Evolutionary conservation across 2,329 filamentous ascomycete species (phyloP), one percentile per base, ranked within the genome.

Genomic region (Byssoonygena ceratinophila): DNA sequence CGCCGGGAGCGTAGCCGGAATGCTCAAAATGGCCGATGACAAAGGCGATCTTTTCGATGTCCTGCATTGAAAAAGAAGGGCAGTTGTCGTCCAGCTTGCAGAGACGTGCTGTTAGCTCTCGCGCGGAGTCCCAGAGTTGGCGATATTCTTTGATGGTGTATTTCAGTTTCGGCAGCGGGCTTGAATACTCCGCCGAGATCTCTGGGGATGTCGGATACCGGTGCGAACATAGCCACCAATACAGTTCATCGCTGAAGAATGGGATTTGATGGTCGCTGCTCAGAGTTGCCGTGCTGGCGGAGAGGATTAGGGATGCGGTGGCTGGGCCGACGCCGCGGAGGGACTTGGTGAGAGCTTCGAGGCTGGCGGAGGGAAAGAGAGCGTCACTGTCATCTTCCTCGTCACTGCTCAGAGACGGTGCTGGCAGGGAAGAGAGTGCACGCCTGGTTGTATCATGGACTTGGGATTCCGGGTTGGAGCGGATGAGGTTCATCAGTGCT

Each of bases 231-330:
- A 73, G 56, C 70, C 71, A 74, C 8, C 64, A 57, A 48, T 62
- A 73, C 20, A 67, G 53, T 56, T 73, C 70, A 40, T 74, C 71
- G 36, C 69, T 71, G 55, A 69, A 73, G 43, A 73, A 74, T 0
- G 71, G 70, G 1, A 67, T 53, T 31, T 56, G 54, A 4, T 55
- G 54, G 6, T 44, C 37, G 2, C n/a, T 8, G 8, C 45, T 54
- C 18, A 9, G 12, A 16, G 16, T 6, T 0, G 63, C 60, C 2
- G 37, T 41, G 31, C 34, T 39, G 32, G 57, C 64, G 5, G 66
- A 69, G 2, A 73, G 60, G 18, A 74, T 61, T 18, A 74, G 58
- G 1, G 71, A 71, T 1, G 68, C 69, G 1, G 71, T 73, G 5
- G 71, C 71, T 0, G 66, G 64, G 0, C 71, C 71, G 1, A 73